Evolutionary conservation across 441 rosid species (phyloP), one percentile per base, ranked within the genome.

Genomic region (Bocquillonia castaneifolia): DNA sequence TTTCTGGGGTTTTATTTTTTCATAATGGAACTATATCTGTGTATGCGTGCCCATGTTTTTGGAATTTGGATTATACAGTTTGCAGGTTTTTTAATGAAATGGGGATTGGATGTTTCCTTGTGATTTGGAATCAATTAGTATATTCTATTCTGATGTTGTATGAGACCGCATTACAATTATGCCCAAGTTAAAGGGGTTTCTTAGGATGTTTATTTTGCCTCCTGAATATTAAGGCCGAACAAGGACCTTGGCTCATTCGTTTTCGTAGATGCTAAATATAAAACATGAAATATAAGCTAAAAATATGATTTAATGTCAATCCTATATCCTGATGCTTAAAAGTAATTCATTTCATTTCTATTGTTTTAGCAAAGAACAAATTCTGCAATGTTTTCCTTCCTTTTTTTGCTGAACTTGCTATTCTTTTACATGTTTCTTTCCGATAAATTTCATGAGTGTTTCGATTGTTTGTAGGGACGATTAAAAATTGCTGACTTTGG

Each of bases 401-500:
- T 34, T 36, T 20, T 15, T 51, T 48, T 44, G 44, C 40, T 40
- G 15, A 13, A n/a, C 25, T 44, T 54, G 59, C 68, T 20, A 10
- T 40, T 15, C 20, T 17, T 9, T 76, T 9, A 48, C 37, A 36
- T 54, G 18, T 23, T 26, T 54, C 22, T 34, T 51, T 14, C 26
- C 64, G 20, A 53, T 15, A 20, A 23, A 34, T 54, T 72, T 37
- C 22, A 6, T 5, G 12, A 23, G 25, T 34, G 59, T 53, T 40
- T 39, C 25, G 37, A 28, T 66, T 44, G 37, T 53, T 23, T 71
- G 72, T 72, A 94, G 96, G 99, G 99, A 34, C 85, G 91, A 56
- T 64, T 91, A 76, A 91, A 88, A 82, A 94, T 94, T 72, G 99
- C 94, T 0, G 99, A 91, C 64, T 94, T 94, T 71, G 97, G 99